phyloP scores from a whole-genome alignment of 2,329 filamentous ascomycete species.

The Colletotrichum graminicola region DNA sequence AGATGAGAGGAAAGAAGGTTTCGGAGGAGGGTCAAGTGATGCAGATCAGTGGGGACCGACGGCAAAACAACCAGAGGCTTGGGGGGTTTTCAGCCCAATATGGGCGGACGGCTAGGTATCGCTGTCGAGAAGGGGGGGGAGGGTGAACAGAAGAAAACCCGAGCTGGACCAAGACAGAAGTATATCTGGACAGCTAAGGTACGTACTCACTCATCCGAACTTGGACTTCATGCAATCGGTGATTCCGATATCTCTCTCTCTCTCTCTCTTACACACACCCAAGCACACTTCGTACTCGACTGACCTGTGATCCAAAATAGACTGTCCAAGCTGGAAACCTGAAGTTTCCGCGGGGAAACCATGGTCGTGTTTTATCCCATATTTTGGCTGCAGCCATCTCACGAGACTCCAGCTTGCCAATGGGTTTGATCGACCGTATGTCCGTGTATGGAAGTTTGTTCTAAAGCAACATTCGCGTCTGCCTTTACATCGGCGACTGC shows the following conservation, averaged over 20 bases:
- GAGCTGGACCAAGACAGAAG: background rate
- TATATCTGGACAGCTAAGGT: background rate
- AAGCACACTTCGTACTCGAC: background rate
- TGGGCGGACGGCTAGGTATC: background rate
- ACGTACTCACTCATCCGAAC: background rate
- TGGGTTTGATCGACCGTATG: background rate
- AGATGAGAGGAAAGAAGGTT: constrained; percentile 37
- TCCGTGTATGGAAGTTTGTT: constrained; percentile 3
- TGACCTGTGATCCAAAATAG: background rate
- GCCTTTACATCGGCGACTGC: background rate
- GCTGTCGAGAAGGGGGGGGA: background rate
- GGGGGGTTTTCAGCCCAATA: background rate
- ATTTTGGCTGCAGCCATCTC: background rate
- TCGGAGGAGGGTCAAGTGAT: constrained; percentile 3
- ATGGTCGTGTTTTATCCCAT: background rate
- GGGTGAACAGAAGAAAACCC: background rate
- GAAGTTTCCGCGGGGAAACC: constrained; percentile 1
- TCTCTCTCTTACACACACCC: too few relatives aligned
- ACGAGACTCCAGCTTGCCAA: background rate
- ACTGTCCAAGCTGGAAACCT: background rate
- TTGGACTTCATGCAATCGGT: background rate
- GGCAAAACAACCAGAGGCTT: constrained; percentile 5
- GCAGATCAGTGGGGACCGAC: background rate
- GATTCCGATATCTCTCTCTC: background rate
- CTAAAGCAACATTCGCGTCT: constrained; percentile 1